Base-by-base conservation (phyloP, 192 early-diverging fungal genomes). In the Oehlia diaphana region DNA sequence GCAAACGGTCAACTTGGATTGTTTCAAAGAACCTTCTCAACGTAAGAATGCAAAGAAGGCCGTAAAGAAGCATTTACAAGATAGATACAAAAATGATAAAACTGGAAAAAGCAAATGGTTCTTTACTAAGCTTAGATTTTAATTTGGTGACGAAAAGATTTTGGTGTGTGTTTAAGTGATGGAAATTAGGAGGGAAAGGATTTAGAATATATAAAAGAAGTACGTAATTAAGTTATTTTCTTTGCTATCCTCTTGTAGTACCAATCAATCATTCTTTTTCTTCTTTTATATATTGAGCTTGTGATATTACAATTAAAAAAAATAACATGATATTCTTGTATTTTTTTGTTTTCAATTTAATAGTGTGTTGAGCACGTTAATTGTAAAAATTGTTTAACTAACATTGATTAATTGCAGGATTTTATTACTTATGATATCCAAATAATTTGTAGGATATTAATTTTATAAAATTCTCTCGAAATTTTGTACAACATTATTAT, bases 101-200 rank as follows among this genome's bases (percentile, higher is more conserved):
- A 89, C 91, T 83, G 98, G 98, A 88, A 99, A 99, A 94, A 99
- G 98, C 94, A 96, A 96, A 92, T 99, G 98, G 98, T 99, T 99
- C 96, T 99, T 99, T 91, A 93, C 94, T 90, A 99, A 99, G 93
- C 95, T 99, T 81, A 90, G 93, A 83, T 96, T 95, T 92, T 95
- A 93, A 94, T 73, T 82, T 61, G 6, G 31, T 44, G 65, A 67
- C 9, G 65, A 67, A 67, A 33, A 14, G 66, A 42, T 42, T 4
- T 42, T 42, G 26, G 13, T 13, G 28, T 16, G 28, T 16, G 65
- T 16, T 14, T 2, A 10, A 26, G 9, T 28, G 31, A 31, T 68
- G 66, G 12, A 21, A 53, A 58, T 58, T 58, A 58, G 50, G 16
- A 58, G 50, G 13, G 13, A 58, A 58, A 58, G 35, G 13, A 5